phyloP scores from a whole-genome alignment of 352 stramenopile genomes.

The Phytophthora macrochlamydospora region DNA sequence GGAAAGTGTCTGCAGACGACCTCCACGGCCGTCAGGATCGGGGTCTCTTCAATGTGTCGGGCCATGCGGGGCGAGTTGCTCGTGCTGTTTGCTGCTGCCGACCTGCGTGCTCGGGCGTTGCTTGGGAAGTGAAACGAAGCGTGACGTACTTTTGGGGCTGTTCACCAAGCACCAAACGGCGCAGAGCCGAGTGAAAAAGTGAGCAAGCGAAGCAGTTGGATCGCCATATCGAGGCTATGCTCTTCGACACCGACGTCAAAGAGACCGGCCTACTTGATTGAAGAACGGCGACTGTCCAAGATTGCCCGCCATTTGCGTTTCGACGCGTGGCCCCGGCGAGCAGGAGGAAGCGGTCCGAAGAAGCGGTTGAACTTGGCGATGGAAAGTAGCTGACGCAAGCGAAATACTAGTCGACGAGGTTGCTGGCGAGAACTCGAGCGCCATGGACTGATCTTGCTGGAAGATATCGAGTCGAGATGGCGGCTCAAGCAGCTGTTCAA shows the following conservation, averaged over 20 bases:
- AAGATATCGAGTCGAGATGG: no score
- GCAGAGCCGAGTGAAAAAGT: slow-evolving; percentile 16
- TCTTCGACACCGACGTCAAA: neutral
- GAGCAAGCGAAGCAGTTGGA: slow-evolving; percentile 15
- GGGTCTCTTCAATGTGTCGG: neutral
- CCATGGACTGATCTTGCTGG: no score
- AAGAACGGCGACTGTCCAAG: no score
- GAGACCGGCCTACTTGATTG: no score
- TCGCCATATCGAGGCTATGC: neutral
- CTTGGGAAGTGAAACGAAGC: neutral
- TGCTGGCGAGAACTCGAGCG: no score
- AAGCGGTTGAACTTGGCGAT: neutral
- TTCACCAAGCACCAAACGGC: slow-evolving; percentile 2
- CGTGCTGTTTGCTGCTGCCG: no score
- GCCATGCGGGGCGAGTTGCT: slow-evolving; percentile 4
- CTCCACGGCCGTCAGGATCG: slow-evolving; percentile 22
- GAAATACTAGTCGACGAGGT: neutral
- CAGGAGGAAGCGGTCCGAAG: no score
- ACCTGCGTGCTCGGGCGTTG: neutral
- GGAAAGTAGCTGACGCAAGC: neutral
- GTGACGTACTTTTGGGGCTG: neutral
- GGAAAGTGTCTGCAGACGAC: slow-evolving; percentile 21
- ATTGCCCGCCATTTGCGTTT: no score
- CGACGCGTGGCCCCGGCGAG: no score
- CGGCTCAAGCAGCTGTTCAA: no score